phyloP scores from a whole-genome alignment of 768 basidiomycete species.

The Termitomyces sp. region DNA sequence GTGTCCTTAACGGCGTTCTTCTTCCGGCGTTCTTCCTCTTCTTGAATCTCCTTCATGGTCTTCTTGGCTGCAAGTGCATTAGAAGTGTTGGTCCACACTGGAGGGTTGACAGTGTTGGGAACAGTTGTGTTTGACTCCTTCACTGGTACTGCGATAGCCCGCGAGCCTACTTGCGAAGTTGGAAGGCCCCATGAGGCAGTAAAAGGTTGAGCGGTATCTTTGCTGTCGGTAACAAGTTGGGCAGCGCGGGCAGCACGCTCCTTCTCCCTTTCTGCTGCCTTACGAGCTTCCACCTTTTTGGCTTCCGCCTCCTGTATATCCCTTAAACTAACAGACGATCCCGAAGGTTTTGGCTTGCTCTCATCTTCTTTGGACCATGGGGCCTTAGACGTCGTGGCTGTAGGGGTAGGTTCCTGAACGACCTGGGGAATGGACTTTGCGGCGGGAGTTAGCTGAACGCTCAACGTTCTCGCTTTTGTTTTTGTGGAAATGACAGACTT shows the following conservation, averaged over 20 bases:
- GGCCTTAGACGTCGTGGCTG: slow-evolving; percentile 34
- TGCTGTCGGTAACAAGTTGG: slow-evolving; percentile 26
- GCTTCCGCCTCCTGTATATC: slow-evolving; percentile 95
- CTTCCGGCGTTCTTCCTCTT: slow-evolving; percentile 91
- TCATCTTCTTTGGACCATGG: slow-evolving; percentile 73
- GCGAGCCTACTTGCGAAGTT: slow-evolving; percentile 70
- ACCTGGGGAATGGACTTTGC: slow-evolving; percentile 13
- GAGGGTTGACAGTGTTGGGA: slow-evolving; percentile 31
- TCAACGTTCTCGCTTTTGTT: slow-evolving; percentile 13
- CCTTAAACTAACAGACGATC: slow-evolving; percentile 61
- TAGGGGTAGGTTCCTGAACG: slow-evolving; percentile 14
- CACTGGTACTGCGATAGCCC: slow-evolving; percentile 24
- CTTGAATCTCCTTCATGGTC: slow-evolving; percentile 98
- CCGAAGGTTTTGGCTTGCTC: slow-evolving; percentile 38
- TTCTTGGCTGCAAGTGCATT: slow-evolving; percentile 64
- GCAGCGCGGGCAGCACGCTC: slow-evolving; percentile 52
- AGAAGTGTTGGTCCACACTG: slow-evolving; percentile 70
- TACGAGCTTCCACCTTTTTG: slow-evolving; percentile 72
- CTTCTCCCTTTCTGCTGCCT: slow-evolving; percentile 66
- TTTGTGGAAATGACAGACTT: slow-evolving; percentile 14
- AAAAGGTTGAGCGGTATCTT: slow-evolving; percentile 58
- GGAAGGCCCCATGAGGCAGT: slow-evolving; percentile 82
- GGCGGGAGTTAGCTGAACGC: slow-evolving; percentile 11
- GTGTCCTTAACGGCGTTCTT: slow-evolving; percentile 58
- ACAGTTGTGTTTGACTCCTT: slow-evolving; percentile 33